These are phyloP conservation scores for Thelephora ganbajun DNA, from an alignment of 768 basidiomycete species.

Conservation along the genomic window DNA sequence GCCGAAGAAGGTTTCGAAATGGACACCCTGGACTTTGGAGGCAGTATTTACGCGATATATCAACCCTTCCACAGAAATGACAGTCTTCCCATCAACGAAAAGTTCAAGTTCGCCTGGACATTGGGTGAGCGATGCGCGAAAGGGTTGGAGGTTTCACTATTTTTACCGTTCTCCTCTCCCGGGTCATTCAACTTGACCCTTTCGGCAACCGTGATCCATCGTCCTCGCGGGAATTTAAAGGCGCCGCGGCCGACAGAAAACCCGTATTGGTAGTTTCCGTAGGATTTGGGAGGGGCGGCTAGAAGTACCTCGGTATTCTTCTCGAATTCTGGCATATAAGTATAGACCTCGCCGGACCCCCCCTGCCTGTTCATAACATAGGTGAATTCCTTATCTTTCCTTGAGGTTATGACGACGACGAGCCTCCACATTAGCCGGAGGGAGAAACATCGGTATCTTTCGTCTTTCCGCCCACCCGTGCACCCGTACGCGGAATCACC, in stretches of 20 bases:
- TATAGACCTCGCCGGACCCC: slow-evolving; percentile 51
- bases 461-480: slow-evolving; percentile 49
- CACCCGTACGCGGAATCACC: slow-evolving; percentile 48
- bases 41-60: slow-evolving; percentile 26
- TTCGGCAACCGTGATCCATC: slow-evolving; percentile 51
- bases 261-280: slow-evolving; percentile 43
- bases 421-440: slow-evolving; percentile 68
- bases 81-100: slow-evolving; percentile 45
- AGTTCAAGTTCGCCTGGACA: slow-evolving; percentile 47
- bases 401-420: slow-evolving; percentile 4
- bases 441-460: slow-evolving; percentile 55
- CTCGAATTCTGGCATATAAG: slow-evolving; percentile 43
- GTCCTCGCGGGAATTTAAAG: slow-evolving; percentile 34
- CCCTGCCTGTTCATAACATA: slow-evolving; percentile 22
- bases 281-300: slow-evolving; percentile 34
- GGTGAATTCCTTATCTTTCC: background rate
- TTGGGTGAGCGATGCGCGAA: slow-evolving; percentile 1
- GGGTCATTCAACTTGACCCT: slow-evolving; percentile 57
- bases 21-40: slow-evolving; percentile 48
- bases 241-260: slow-evolving; percentile 55
- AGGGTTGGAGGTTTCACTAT: slow-evolving; percentile 10
- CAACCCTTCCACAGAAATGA: slow-evolving; percentile 36
- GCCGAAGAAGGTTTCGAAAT: slow-evolving; percentile 72
- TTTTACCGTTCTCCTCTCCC: slow-evolving; percentile 46
- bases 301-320: slow-evolving; percentile 29